phyloP scores from a whole-genome alignment of 441 rosid species.

The Pelargonium citronellum region DNA sequence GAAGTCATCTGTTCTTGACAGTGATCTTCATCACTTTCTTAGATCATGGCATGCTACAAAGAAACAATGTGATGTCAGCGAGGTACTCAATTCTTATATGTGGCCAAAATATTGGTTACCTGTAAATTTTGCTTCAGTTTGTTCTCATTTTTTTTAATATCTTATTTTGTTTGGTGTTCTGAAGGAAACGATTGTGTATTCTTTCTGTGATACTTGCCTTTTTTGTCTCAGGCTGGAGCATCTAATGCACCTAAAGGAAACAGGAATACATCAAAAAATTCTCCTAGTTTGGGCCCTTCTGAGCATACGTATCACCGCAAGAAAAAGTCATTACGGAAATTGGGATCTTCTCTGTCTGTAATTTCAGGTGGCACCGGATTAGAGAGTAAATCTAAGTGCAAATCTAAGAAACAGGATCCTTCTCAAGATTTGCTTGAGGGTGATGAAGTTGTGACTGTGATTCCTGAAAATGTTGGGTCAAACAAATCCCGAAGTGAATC shows the following conservation, averaged over 20 bases:
- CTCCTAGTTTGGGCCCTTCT: constrained; percentile 17
- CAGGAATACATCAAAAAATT: constrained; percentile 28
- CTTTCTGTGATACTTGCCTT: constrained; percentile 13
- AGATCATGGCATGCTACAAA: constrained; percentile 28
- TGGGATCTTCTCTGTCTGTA: constrained; percentile 31
- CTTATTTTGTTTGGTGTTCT: not conserved
- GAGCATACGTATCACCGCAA: constrained; percentile 47
- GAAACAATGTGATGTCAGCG: constrained; percentile 20
- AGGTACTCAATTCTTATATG: constrained; percentile 23
- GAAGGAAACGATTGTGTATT: not conserved
- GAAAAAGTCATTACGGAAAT: constrained; percentile 40
- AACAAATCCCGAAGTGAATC: constrained; percentile 30
- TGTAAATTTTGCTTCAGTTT: constrained; percentile 5
- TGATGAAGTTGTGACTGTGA: constrained; percentile 21
- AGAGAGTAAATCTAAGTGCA: constrained; percentile 28
- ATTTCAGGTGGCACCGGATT: constrained; percentile 26
- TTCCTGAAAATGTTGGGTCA: constrained; percentile 34
- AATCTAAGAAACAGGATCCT: constrained; percentile 34
- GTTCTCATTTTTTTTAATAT: not conserved
- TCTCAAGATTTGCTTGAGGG: constrained; percentile 24
- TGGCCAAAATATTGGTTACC: not conserved
- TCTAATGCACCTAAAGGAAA: constrained; percentile 19
- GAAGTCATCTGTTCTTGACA: constrained; percentile 43
- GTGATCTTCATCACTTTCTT: constrained; percentile 39
- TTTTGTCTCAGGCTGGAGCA: constrained; percentile 30